Evolutionary conservation across 805 yeast genomes (phyloP).

Genomic region (Candida railenensis): DNA sequence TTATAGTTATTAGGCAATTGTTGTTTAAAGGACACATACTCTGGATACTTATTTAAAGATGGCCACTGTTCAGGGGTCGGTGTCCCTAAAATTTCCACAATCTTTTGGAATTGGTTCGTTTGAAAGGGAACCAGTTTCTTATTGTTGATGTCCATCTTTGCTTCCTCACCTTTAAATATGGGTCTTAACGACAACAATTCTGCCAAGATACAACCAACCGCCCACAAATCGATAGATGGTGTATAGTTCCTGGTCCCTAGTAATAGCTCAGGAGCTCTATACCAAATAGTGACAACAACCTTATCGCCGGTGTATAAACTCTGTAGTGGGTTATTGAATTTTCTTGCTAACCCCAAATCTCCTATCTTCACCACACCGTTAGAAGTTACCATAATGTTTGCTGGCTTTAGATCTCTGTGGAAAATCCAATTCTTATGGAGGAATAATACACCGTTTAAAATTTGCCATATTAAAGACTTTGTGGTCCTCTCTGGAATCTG

Average conservation of each 20-base stretch:
- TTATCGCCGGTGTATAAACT: slow-evolving; percentile 88
- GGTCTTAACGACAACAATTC: slow-evolving; percentile 88
- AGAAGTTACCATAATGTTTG: slow-evolving; percentile 92
- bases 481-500: slow-evolving; percentile 77
- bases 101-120: slow-evolving; percentile 85
- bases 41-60: slow-evolving; percentile 76
- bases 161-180: slow-evolving; percentile 96
- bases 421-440: slow-evolving; percentile 95
- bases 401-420: slow-evolving; percentile 96
- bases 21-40: slow-evolving; percentile 53
- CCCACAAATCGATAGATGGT: slow-evolving; percentile 92
- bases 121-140: slow-evolving; percentile 94
- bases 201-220: slow-evolving; percentile 92
- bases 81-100: slow-evolving; percentile 89
- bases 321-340: slow-evolving; percentile 83
- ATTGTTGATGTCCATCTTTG: slow-evolving; percentile 77
- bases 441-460: slow-evolving; percentile 85
- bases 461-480: slow-evolving; percentile 89
- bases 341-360: slow-evolving; percentile 87
- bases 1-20: slow-evolving; percentile 60
- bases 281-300: slow-evolving; percentile 97
- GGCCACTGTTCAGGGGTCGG: slow-evolving; percentile 85
- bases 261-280: slow-evolving; percentile 87
- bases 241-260: slow-evolving; percentile 93
- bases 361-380: slow-evolving; percentile 94